A percentile compares a stretch with the other conserved stretches of the same genome.
Conservation (phyloP, 371 early-diverging fungal genomes). For the Mucor indicus region DNA sequence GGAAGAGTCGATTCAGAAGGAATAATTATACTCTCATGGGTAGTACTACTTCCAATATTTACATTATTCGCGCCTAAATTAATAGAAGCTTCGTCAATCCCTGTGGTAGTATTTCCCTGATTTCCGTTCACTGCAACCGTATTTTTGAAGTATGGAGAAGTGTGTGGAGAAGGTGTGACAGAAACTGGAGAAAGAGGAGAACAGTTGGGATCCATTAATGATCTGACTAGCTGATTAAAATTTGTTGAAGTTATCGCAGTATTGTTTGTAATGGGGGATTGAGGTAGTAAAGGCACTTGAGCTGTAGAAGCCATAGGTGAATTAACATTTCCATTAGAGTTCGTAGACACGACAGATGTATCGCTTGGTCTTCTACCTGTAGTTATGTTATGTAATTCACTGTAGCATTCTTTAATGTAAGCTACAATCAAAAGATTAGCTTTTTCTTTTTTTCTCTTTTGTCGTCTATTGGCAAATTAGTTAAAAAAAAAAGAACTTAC, state of each 20-base stretch:
- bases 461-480: neutral
- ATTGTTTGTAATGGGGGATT: neutral
- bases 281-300: neutral
- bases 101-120: no score
- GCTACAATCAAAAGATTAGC: neutral
- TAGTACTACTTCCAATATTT: no score
- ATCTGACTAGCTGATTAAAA: no score
- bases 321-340: neutral
- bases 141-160: neutral
- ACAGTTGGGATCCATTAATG: no score
- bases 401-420: conserved; percentile 7
- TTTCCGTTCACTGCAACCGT: neutral
- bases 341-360: neutral
- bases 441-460: no score
- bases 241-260: neutral
- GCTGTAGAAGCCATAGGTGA: neutral
- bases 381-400: conserved; percentile 3
- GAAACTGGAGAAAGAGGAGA: neutral
- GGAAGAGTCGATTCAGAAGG: no score
- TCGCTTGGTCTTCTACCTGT: conserved; percentile 7
- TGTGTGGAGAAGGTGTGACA: neutral
- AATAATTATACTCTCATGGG: no score
- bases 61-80: no score
- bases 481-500: conserved; percentile 12
- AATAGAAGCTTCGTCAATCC: no score